Percentiles rank a stretch among this genome's conserved stretches.
These are phyloP conservation scores for Pholiota microspora DNA, from an alignment of 768 basidiomycete genomes.

Conservation along the genomic window DNA sequence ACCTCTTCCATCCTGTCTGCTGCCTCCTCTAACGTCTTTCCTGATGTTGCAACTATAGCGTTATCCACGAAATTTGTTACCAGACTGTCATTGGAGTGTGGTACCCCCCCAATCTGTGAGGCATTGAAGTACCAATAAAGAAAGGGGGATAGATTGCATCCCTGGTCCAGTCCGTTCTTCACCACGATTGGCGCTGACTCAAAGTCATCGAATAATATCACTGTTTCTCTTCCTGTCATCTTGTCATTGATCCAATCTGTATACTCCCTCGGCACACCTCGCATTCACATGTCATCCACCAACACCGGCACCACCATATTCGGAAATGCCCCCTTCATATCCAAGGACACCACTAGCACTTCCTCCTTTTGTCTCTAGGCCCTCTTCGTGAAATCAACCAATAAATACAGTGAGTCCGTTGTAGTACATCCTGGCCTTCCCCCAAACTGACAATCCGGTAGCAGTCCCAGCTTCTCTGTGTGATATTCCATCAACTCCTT, in stretches of 20 bases:
- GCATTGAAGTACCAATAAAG: neutral
- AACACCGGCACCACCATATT: too few relatives aligned
- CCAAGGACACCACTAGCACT: constrained; percentile 25
- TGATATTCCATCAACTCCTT: too few relatives aligned
- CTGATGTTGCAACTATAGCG: neutral
- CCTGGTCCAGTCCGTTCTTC: too few relatives aligned
- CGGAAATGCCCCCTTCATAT: constrained; percentile 29
- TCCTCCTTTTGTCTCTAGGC: too few relatives aligned
- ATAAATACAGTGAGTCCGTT: constrained; percentile 25
- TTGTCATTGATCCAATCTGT: constrained; percentile 13
- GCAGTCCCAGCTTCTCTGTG: neutral
- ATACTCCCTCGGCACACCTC: constrained; percentile 20
- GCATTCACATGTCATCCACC: too few relatives aligned
- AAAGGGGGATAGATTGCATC: too few relatives aligned
- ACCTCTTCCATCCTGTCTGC: neutral
- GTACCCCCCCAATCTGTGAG: too few relatives aligned
- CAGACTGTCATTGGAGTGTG: too few relatives aligned
- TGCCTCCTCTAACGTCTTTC: neutral
- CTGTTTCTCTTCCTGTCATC: constrained; percentile 12
- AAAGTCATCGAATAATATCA: too few relatives aligned
- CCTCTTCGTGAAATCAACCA: constrained; percentile 19
- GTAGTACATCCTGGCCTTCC: constrained; percentile 13
- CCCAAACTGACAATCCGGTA: neutral
- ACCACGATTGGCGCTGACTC: too few relatives aligned
- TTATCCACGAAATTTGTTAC: neutral